A percentile compares a stretch with the other conserved stretches of the same genome.
These are phyloP conservation scores for Hippophae rhamnoides DNA, from an alignment of 306 rosid species.

Conservation along the genomic window DNA sequence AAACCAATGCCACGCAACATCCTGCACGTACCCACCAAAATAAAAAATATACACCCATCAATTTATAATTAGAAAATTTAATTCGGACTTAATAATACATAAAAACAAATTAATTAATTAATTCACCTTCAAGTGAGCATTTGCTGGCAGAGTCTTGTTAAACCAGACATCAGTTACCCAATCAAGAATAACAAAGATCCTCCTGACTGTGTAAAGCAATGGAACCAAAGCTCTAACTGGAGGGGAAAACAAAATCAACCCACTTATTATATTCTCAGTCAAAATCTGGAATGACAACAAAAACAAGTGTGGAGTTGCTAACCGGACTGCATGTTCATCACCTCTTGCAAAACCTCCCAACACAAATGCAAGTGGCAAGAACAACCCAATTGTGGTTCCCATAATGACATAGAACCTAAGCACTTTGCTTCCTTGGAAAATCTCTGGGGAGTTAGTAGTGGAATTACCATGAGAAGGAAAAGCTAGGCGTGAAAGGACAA, in stretches of 20 bases:
- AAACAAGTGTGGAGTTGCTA: constrained; percentile 72
- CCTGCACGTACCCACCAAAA: constrained; percentile 29
- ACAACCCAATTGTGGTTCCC: constrained; percentile 62
- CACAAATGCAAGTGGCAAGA: constrained; percentile 73
- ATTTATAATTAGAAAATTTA: background rate
- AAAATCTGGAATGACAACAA: constrained; percentile 66
- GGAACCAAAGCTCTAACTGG: constrained; percentile 79
- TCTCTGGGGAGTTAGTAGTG: constrained; percentile 22
- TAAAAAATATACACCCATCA: background rate
- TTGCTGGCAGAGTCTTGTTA: constrained; percentile 50
- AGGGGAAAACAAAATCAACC: constrained; percentile 63
- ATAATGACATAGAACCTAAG: constrained; percentile 52
- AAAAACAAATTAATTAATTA: background rate
- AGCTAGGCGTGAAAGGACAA: constrained; percentile 48
- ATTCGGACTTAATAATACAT: no score
- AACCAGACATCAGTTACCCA: constrained; percentile 73
- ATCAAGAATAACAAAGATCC: constrained; percentile 65
- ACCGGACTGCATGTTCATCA: constrained; percentile 66
- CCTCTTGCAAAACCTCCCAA: constrained; percentile 86
- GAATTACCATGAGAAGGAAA: constrained; percentile 39
- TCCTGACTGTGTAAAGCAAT: constrained; percentile 52
- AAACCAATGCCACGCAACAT: constrained; percentile 63
- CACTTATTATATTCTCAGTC: constrained; percentile 60
- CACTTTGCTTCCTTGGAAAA: constrained; percentile 39
- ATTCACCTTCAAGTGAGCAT: constrained; percentile 50